These are phyloP conservation scores for Amphicarpaea edgeworthii DNA, from an alignment of 306 rosid species.

Conservation along the genomic window DNA sequence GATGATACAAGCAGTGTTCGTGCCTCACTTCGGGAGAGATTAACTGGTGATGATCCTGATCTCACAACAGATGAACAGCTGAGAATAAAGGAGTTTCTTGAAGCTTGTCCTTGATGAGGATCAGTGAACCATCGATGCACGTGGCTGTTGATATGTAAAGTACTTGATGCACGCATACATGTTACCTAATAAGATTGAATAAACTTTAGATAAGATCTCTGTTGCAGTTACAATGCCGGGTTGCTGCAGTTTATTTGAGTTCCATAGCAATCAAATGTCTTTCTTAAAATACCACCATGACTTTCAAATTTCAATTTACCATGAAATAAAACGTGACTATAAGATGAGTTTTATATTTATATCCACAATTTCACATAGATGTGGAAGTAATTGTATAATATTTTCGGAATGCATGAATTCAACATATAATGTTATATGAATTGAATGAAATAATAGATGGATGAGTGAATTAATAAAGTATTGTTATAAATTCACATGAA, in stretches of 20 bases:
- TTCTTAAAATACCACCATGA: background rate
- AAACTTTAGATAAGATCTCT: background rate
- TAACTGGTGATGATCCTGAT: slow-evolving; percentile 70
- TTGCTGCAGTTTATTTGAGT: background rate
- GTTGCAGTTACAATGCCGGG: background rate
- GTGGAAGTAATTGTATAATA: no score
- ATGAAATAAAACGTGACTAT: background rate
- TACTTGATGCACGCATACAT: background rate
- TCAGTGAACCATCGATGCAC: slow-evolving; percentile 41
- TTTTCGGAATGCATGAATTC: no score
- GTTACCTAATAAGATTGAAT: slow-evolving; percentile 7
- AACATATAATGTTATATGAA: no score
- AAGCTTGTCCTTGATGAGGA: slow-evolving; percentile 62
- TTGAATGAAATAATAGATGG: no score
- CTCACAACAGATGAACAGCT: slow-evolving; percentile 68
- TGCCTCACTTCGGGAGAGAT: slow-evolving; percentile 61
- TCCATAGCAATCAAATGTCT: slow-evolving; percentile 15
- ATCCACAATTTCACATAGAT: background rate
- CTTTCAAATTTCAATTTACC: background rate
- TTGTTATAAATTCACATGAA: background rate
- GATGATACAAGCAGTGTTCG: slow-evolving; percentile 55
- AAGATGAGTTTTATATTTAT: background rate
- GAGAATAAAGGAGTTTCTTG: slow-evolving; percentile 71
- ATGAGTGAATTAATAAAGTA: no score
- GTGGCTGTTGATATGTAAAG: slow-evolving; percentile 44